Percentiles rank a stretch among this genome's conserved stretches.
Evolutionary conservation across 2,329 filamentous ascomycete genomes (phyloP).

Genomic region (Penicillium frequentans): DNA sequence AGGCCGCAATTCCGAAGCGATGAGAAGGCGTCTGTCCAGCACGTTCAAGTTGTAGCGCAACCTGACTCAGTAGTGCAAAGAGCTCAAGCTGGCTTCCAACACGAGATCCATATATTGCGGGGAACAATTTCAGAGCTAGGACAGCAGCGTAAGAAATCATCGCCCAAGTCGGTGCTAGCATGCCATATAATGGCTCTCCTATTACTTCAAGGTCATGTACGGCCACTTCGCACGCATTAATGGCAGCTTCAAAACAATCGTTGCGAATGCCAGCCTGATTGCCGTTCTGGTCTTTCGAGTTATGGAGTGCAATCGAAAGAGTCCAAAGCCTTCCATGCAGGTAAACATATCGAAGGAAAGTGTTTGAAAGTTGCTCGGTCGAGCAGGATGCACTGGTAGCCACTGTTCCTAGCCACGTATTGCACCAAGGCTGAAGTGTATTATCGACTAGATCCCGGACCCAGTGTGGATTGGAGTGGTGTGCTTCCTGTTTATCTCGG

Average conservation of each 20-base stretch:
- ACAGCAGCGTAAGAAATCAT: slow-evolving; percentile 34
- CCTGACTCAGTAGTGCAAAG: slow-evolving; percentile 24
- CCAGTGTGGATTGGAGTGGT: slow-evolving; percentile 25
- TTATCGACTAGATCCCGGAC: slow-evolving; percentile 23
- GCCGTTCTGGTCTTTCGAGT: slow-evolving; percentile 10
- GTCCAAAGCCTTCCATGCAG: slow-evolving; percentile 30
- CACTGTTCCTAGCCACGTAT: slow-evolving; percentile 17
- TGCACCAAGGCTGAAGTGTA: slow-evolving; percentile 23
- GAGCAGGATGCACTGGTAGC: not conserved
- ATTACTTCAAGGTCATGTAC: slow-evolving; percentile 25
- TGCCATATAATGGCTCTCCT: slow-evolving; percentile 30
- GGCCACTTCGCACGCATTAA: slow-evolving; percentile 28
- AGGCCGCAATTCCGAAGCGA: slow-evolving; percentile 30
- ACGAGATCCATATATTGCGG: slow-evolving; percentile 17
- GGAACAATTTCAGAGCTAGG: slow-evolving; percentile 27
- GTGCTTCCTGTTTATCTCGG: slow-evolving; percentile 4
- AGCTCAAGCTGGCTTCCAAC: slow-evolving; percentile 25
- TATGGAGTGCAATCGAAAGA: slow-evolving; percentile 27
- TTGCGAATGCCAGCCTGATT: slow-evolving; percentile 12
- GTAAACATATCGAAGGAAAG: slow-evolving; percentile 28
- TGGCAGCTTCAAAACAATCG: slow-evolving; percentile 31
- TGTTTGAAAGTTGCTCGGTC: slow-evolving; percentile 13
- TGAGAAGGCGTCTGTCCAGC: slow-evolving; percentile 30
- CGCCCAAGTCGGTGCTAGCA: slow-evolving; percentile 35
- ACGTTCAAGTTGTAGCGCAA: slow-evolving; percentile 26